Evolutionary conservation across 805 yeast genomes (phyloP).

Genomic region (Candida succiphila): DNA sequence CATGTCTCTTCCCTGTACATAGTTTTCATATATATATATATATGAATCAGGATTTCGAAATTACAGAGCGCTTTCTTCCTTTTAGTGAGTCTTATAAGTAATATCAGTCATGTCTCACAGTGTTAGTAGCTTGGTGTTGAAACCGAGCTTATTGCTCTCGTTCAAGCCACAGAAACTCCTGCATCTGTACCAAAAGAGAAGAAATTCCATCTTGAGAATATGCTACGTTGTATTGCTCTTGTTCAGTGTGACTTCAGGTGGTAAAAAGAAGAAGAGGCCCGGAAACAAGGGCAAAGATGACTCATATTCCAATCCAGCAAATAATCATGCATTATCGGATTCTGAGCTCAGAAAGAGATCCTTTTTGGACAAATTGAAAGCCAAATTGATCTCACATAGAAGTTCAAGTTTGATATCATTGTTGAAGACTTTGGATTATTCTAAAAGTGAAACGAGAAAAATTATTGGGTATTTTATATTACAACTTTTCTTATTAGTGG

Average conservation of each 20-base stretch:
- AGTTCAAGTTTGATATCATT: slow-evolving; percentile 10
- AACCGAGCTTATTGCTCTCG: too few species aligned
- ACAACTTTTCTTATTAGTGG: slow-evolving; percentile 51
- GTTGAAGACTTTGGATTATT: slow-evolving; percentile 8
- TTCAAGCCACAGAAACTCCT: too few species aligned
- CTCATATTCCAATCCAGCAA: background rate
- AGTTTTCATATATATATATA: too few species aligned
- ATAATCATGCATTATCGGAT: background rate
- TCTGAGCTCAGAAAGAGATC: background rate
- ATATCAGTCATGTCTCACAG: too few species aligned
- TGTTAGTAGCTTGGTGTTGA: too few species aligned
- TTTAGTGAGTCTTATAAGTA: too few species aligned
- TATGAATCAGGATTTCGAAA: too few species aligned
- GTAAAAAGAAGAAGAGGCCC: slow-evolving; percentile 6
- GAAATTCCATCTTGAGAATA: slow-evolving; percentile 12
- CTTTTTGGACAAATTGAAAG: background rate
- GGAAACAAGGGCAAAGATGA: background rate
- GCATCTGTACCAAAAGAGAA: slow-evolving; percentile 14
- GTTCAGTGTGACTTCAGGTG: slow-evolving; percentile 13
- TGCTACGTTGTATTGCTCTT: slow-evolving; percentile 13
- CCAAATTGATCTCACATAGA: background rate
- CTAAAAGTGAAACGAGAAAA: slow-evolving; percentile 4
- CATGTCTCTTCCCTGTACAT: too few species aligned
- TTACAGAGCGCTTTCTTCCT: too few species aligned
- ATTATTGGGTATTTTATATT: slow-evolving; percentile 23